Evolutionary conservation across 768 basidiomycete genomes (phyloP).

Genomic region (Phylloporus rhodoxanthus): DNA sequence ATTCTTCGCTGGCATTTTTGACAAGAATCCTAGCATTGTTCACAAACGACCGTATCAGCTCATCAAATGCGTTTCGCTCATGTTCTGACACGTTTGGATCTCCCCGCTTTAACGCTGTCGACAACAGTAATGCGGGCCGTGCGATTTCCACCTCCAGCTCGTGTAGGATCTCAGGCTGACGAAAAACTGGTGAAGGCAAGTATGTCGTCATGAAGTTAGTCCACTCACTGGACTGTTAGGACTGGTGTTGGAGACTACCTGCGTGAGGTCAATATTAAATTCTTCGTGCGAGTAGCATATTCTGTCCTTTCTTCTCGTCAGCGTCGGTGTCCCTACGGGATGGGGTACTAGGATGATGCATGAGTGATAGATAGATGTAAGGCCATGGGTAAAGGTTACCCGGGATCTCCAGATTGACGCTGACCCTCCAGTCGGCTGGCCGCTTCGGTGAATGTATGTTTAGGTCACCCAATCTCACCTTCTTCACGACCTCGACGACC

Average conservation of each 20-base stretch:
- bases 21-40: constrained; percentile 89
- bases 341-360: constrained; percentile 47
- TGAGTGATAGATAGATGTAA: constrained; percentile 1
- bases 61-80: constrained; percentile 78
- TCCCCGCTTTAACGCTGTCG: constrained; percentile 62
- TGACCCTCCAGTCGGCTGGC: constrained; percentile 86
- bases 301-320: constrained; percentile 78
- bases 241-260: constrained; percentile 60
- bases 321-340: constrained; percentile 56
- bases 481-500: constrained; percentile 66
- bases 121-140: constrained; percentile 63
- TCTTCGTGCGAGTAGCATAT: constrained; percentile 93
- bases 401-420: constrained; percentile 87
- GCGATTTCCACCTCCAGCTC: constrained; percentile 90
- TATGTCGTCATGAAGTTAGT: not conserved
- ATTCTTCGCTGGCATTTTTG: constrained; percentile 61
- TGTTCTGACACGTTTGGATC: constrained; percentile 54
- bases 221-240: constrained; percentile 46
- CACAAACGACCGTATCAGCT: constrained; percentile 86
- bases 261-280: constrained; percentile 89
- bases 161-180: constrained; percentile 58
- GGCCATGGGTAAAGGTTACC: constrained; percentile 42
- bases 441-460: constrained; percentile 83
- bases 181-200: constrained; percentile 2
- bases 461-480: constrained; percentile 79